These are phyloP conservation scores for Graphiopsis chlorocephala DNA, from an alignment of 2,329 filamentous ascomycete genomes.

Conservation along the genomic window DNA sequence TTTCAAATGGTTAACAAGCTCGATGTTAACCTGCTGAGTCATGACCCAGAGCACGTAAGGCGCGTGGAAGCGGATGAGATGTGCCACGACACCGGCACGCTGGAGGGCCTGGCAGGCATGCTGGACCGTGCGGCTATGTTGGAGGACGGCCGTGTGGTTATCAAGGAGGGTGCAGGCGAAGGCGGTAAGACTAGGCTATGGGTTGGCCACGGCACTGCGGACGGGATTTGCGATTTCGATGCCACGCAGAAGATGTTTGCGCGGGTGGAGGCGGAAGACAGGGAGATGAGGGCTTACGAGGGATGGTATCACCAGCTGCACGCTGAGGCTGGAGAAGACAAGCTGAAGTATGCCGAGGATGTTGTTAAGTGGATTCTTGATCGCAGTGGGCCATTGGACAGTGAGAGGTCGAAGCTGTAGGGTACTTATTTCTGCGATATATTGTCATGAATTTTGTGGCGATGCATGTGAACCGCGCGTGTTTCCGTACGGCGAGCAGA, in stretches of 20 bases:
- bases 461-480: background rate
- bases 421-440: background rate
- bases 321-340: conserved; percentile 36
- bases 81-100: conserved; percentile 78
- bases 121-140: conserved; percentile 69
- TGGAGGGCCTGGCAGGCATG: conserved; percentile 75
- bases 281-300: conserved; percentile 68
- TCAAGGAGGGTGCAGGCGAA: conserved; percentile 44
- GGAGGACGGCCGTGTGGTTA: conserved; percentile 52
- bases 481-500: background rate
- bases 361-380: conserved; percentile 34
- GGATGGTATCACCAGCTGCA: conserved; percentile 71
- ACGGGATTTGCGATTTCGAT: conserved; percentile 65
- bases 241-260: conserved; percentile 65
- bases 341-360: conserved; percentile 32
- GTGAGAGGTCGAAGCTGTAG: conserved; percentile 10
- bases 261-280: conserved; percentile 59
- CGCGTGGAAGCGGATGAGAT: conserved; percentile 65
- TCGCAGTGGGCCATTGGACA: background rate
- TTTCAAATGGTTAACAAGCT: conserved; percentile 66
- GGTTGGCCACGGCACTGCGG: conserved; percentile 73
- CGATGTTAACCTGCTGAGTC: conserved; percentile 61
- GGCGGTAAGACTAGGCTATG: conserved; percentile 63
- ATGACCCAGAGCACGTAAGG: conserved; percentile 63
- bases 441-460: background rate